A percentile compares a stretch with the other conserved stretches of the same genome.
These are phyloP conservation scores for Lycium ferocissimum DNA, from an alignment of 257 asterid species.

Conservation along the genomic window DNA sequence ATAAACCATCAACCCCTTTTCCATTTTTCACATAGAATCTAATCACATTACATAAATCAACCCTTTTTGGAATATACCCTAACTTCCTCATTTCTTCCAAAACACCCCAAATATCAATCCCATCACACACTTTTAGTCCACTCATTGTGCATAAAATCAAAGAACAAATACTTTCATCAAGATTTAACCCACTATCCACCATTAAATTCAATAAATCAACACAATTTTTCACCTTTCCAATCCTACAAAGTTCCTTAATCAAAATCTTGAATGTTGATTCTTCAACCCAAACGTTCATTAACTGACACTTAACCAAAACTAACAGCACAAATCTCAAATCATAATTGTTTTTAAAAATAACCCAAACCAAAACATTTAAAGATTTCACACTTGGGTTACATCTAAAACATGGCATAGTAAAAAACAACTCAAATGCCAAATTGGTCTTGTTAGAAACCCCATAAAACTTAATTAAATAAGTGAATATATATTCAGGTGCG, in stretches of 20 bases:
- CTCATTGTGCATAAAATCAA: constrained; percentile 58
- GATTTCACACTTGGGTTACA: constrained; percentile 59
- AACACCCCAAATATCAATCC: constrained; percentile 48
- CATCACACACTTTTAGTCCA: constrained; percentile 35
- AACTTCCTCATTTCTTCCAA: constrained; percentile 50
- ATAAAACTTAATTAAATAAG: constrained; percentile 65
- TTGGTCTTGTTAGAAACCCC: constrained; percentile 52
- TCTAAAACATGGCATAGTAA: constrained; percentile 59
- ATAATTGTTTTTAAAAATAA: constrained; percentile 52
- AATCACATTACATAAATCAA: constrained; percentile 60
- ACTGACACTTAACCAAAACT: constrained; percentile 50
- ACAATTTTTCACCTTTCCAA: constrained; percentile 52
- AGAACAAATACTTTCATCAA: constrained; percentile 58
- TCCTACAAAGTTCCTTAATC: constrained; percentile 67
- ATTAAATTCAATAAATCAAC: constrained; percentile 53
- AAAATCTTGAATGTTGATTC: constrained; percentile 62
- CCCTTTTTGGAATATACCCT: constrained; percentile 55
- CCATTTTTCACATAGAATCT: constrained; percentile 51
- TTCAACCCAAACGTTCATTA: constrained; percentile 62
- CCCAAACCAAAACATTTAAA: constrained; percentile 60
- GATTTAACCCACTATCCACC: constrained; percentile 58
- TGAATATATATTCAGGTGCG: constrained; percentile 60
- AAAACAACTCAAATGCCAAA: constrained; percentile 66
- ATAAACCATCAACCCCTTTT: constrained; percentile 49
- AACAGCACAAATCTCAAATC: constrained; percentile 57